Conservation (phyloP, 352 stramenopile species). For the Phytophthora rubi region DNA sequence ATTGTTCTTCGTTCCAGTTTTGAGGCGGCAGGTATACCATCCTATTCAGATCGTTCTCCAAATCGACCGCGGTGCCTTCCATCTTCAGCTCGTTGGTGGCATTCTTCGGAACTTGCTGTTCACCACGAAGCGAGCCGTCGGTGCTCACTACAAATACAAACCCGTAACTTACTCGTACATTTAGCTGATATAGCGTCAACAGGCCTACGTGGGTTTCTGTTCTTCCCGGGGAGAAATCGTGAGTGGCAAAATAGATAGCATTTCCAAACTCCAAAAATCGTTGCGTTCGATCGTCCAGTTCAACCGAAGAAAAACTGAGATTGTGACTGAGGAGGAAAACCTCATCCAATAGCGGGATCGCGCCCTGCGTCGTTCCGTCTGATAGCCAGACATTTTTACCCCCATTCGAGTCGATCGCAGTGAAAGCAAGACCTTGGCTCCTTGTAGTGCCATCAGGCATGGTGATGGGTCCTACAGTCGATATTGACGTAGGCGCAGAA, state of each 20-base stretch:
- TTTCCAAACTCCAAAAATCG: background rate
- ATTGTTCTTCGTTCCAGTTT: slow-evolving; percentile 59
- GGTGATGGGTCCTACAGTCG: background rate
- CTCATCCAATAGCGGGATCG: background rate
- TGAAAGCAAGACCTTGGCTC: background rate
- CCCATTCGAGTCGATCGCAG: background rate
- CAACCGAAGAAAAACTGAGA: background rate
- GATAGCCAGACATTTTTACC: background rate
- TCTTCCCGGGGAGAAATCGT: background rate
- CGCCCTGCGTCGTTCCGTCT: background rate
- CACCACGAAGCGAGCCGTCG: background rate
- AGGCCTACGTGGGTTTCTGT: background rate
- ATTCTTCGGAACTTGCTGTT: background rate
- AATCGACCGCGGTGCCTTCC: slow-evolving; percentile 17
- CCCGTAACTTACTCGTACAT: slow-evolving; percentile 32
- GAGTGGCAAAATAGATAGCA: background rate
- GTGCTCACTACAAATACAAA: slow-evolving; percentile 11
- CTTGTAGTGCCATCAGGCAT: background rate
- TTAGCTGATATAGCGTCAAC: slow-evolving; percentile 21
- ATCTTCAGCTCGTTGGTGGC: slow-evolving; percentile 12
- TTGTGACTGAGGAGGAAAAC: background rate
- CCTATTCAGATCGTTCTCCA: slow-evolving; percentile 28
- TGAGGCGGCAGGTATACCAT: slow-evolving; percentile 48
- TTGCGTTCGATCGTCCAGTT: background rate
- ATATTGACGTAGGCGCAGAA: background rate